Conservation (phyloP, 129 eudicot species). For the Flaveria linearis region DNA sequence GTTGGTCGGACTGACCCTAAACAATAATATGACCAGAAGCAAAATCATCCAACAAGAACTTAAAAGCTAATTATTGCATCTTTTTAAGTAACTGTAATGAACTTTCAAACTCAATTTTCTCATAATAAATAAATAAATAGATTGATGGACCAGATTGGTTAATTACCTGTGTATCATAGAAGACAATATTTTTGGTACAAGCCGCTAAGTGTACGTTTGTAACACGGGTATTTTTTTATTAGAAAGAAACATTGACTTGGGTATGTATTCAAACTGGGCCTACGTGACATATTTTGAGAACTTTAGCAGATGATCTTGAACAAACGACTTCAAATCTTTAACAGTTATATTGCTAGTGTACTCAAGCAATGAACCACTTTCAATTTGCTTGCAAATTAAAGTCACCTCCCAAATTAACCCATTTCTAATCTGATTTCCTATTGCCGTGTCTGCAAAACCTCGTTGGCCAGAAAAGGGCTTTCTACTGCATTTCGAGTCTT, state of each 20-base stretch:
- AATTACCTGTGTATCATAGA: slow-evolving; percentile 83
- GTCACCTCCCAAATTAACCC: too few species aligned
- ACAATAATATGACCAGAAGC: neutral
- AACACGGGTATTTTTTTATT: slow-evolving; percentile 74
- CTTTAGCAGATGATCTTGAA: slow-evolving; percentile 70
- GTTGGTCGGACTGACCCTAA: too few species aligned
- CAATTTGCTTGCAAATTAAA: neutral
- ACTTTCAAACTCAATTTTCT: neutral
- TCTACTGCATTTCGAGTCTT: too few species aligned
- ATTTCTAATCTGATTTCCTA: too few species aligned
- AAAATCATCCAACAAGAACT: neutral
- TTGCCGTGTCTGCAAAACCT: too few species aligned
- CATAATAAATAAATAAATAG: neutral
- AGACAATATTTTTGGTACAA: slow-evolving; percentile 62
- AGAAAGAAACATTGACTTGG: slow-evolving; percentile 82
- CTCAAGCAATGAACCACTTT: slow-evolving; percentile 71
- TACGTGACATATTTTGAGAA: slow-evolving; percentile 68
- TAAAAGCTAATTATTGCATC: neutral
- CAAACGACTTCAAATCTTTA: slow-evolving; percentile 63
- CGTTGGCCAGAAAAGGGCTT: too few species aligned
- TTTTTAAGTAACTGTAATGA: neutral
- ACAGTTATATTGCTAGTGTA: slow-evolving; percentile 53
- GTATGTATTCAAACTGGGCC: slow-evolving; percentile 49
- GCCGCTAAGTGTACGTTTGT: slow-evolving; percentile 92
- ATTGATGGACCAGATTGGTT: neutral